Evolutionary conservation across 805 yeast genomes (phyloP).

Genomic region (Metschnikowia peoriensis): DNA sequence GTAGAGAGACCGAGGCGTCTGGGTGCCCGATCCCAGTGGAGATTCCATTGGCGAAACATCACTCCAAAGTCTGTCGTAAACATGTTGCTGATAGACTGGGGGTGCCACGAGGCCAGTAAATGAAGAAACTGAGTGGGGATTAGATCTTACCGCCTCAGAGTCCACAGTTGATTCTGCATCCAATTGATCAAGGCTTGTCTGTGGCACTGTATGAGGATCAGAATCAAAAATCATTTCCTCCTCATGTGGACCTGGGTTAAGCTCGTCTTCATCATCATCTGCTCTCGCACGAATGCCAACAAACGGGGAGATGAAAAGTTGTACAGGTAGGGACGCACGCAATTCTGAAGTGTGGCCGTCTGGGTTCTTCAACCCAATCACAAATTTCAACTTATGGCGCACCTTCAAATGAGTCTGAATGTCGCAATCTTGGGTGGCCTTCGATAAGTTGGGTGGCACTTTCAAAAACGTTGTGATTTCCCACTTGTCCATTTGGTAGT

Average conservation of each 20-base stretch:
- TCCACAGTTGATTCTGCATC: slow-evolving; percentile 11
- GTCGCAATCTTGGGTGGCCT: slow-evolving; percentile 85
- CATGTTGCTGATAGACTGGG: slow-evolving; percentile 78
- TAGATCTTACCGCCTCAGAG: slow-evolving; percentile 19
- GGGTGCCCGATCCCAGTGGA: slow-evolving; percentile 42
- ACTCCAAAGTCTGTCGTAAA: slow-evolving; percentile 76
- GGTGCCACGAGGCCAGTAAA: slow-evolving; percentile 65
- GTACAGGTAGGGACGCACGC: slow-evolving; percentile 84
- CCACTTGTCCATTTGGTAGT: slow-evolving; percentile 61
- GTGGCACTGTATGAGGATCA: slow-evolving; percentile 6
- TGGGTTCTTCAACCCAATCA: slow-evolving; percentile 73
- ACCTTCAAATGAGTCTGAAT: slow-evolving; percentile 69
- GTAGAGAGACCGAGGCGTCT: slow-evolving; percentile 32
- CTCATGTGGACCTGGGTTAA: slow-evolving; percentile 13
- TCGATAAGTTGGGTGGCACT: slow-evolving; percentile 70
- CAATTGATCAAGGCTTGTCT: slow-evolving; percentile 10
- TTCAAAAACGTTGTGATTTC: slow-evolving; percentile 58
- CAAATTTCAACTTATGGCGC: slow-evolving; percentile 83
- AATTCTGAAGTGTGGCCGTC: slow-evolving; percentile 93
- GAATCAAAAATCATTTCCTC: slow-evolving; percentile 32
- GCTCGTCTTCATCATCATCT: slow-evolving; percentile 23
- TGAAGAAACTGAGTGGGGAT: slow-evolving; percentile 29
- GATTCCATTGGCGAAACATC: slow-evolving; percentile 55
- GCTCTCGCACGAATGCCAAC: slow-evolving; percentile 61
- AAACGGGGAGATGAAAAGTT: slow-evolving; percentile 74